Base-by-base conservation (phyloP, 345 rosid genomes). In the Populus ilicifolia region DNA sequence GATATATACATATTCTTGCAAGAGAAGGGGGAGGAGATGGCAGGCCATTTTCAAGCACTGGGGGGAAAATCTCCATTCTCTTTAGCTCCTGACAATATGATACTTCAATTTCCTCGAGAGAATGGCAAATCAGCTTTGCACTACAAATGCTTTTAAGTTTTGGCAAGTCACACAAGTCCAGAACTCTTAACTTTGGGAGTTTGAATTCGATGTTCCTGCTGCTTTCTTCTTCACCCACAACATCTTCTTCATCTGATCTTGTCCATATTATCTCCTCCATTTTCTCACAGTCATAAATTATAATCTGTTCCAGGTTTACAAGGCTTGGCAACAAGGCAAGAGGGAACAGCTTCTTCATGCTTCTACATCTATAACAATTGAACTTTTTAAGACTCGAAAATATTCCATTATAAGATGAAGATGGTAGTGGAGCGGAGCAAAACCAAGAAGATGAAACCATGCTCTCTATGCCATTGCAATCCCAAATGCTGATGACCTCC, bases 261-360 rank as follows among this genome's bases (percentile, higher is more conserved):
- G 52, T 39, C 68, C 39, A 74, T 41, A 79, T 74, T 77, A 84
- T 78, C 72, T 77, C 80, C 74, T 77, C 80, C 54, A 80, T n/a
- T 48, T 64, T 4, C 1, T 6, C 2, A 46, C 83, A 77, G 6
- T 6, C 0, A 0, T 0, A 0, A 8, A 82, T 59, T 0, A 0
- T 0, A 39, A 84, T 27, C 1, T 41, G 52, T 66, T 72, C 77
- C 50, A 82, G 63, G 64, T 69, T 81, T 12, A 48, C 70, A 30
- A 77, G 79, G 71, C 52, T 1, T 1, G 25, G 59, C 71, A 71
- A 63, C 70, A 75, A 16, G 17, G 33, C 72, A 70, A 5, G 14
- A 14, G 8, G 48, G 29, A 81, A 70, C 62, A 75, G 16, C 17
- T 59, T 70, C 74, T 78, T 79, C 54, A 80, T 63, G 6, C 54